A percentile compares a stretch with the other conserved stretches of the same genome.
These are phyloP conservation scores for Plectosphaerella sp. DNA, from an alignment of 2,329 filamentous ascomycete genomes.

Conservation along the genomic window DNA sequence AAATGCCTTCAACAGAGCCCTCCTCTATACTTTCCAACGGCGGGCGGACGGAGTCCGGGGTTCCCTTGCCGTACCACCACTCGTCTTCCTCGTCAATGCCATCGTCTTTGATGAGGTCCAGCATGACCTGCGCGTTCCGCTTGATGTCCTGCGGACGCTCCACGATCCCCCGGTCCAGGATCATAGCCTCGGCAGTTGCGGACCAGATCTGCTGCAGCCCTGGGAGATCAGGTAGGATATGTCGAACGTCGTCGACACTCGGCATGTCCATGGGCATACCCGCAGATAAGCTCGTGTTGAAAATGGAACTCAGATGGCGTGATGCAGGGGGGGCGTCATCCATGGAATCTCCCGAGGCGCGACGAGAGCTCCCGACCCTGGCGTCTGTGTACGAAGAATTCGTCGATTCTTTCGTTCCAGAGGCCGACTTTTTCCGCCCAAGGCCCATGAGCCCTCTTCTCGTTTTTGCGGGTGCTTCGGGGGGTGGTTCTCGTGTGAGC, in stretches of 20 bases:
- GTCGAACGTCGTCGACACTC: conserved; percentile 42
- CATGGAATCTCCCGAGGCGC: conserved; percentile 3
- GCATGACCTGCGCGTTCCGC: conserved; percentile 56
- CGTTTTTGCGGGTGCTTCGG: conserved; percentile 40
- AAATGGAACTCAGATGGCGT: conserved; percentile 30
- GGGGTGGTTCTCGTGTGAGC: conserved; percentile 37
- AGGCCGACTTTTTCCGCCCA: conserved; percentile 53
- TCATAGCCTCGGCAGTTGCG: conserved; percentile 58
- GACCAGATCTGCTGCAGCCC: conserved; percentile 57
- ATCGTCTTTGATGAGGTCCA: conserved; percentile 61
- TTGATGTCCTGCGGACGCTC: conserved; percentile 56
- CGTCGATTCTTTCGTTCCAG: conserved; percentile 24
- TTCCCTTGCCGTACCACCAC: conserved; percentile 54
- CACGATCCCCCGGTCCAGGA: conserved; percentile 56
- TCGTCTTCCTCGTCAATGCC: conserved; percentile 55
- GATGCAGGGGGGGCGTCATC: background rate
- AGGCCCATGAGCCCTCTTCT: conserved; percentile 49
- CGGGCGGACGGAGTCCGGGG: conserved; percentile 51
- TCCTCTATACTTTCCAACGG: conserved; percentile 47
- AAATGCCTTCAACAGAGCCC: conserved; percentile 32
- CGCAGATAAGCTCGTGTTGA: conserved; percentile 53
- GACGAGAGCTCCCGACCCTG: background rate
- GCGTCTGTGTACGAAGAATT: conserved; percentile 11
- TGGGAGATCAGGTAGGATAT: conserved; percentile 51
- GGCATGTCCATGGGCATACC: conserved; percentile 60